Conservation (phyloP, 345 rosid species). For the Limnanthes douglasii region DNA sequence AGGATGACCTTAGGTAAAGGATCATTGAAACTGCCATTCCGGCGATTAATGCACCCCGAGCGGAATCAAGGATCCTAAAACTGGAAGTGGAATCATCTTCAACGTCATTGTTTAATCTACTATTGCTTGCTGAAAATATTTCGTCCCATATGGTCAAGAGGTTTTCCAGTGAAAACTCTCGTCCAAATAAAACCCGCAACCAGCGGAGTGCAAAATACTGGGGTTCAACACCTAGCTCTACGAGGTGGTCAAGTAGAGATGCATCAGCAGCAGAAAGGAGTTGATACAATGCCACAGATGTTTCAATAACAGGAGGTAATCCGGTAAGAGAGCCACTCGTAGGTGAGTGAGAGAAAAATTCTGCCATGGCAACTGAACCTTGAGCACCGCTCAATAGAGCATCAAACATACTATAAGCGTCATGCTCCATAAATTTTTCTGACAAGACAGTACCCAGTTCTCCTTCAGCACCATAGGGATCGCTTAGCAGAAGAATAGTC, state of each 20-base stretch:
- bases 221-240: slow-evolving; percentile 92
- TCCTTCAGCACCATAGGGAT: slow-evolving; percentile 97
- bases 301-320: slow-evolving; percentile 80
- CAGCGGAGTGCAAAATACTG: slow-evolving; percentile 96
- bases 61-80: slow-evolving; percentile 44
- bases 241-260: slow-evolving; percentile 75
- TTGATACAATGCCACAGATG: slow-evolving; percentile 69
- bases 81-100: slow-evolving; percentile 18
- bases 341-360: slow-evolving; percentile 53
- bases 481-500: slow-evolving; percentile 48
- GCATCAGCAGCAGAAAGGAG: slow-evolving; percentile 66
- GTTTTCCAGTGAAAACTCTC: slow-evolving; percentile 68
- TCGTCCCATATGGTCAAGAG: slow-evolving; percentile 88
- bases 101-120: slow-evolving; percentile 11
- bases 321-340: slow-evolving; percentile 37
- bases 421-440: slow-evolving; percentile 96
- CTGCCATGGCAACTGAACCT: slow-evolving; percentile 78
- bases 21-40: slow-evolving; percentile 84
- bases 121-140: slow-evolving; percentile 62
- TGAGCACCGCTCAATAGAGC: slow-evolving; percentile 71
- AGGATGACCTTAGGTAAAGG: slow-evolving; percentile 64
- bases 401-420: slow-evolving; percentile 96
- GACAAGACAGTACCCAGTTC: slow-evolving; percentile 92
- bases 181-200: slow-evolving; percentile 86
- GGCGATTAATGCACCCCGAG: slow-evolving; percentile 60